Evolutionary conservation across 768 basidiomycete species (phyloP).

Genomic region (Hericium erinaceus): DNA sequence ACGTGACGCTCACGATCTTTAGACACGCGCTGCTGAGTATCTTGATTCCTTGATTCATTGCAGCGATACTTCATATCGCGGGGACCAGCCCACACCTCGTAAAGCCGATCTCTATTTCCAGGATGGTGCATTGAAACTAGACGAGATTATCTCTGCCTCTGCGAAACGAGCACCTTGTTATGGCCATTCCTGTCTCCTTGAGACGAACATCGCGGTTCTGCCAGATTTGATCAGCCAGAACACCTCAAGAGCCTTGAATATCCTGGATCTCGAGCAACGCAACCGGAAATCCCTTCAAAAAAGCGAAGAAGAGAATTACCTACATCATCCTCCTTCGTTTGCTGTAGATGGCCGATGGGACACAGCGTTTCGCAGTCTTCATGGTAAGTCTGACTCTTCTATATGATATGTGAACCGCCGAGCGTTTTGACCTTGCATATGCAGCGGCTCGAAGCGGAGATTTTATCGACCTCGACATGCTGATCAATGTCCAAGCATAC

Average conservation of each 20-base stretch:
- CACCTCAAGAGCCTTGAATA: slow-evolving; percentile 23
- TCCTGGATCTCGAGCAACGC: slow-evolving; percentile 33
- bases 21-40: slow-evolving; percentile 38
- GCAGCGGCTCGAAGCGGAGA: slow-evolving; percentile 26
- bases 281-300: slow-evolving; percentile 27
- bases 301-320: slow-evolving; percentile 27
- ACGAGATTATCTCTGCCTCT: not conserved
- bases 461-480: slow-evolving; percentile 27
- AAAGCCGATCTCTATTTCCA: no score
- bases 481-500: slow-evolving; percentile 19
- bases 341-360: slow-evolving; percentile 45
- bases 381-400: slow-evolving; percentile 26
- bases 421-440: slow-evolving; percentile 10
- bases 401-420: not conserved
- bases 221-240: slow-evolving; percentile 21
- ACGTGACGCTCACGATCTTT: not conserved
- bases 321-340: slow-evolving; percentile 36
- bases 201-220: slow-evolving; percentile 41
- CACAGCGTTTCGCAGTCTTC: slow-evolving; percentile 42
- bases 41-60: slow-evolving; percentile 16
- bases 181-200: slow-evolving; percentile 37
- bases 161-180: slow-evolving; percentile 31
- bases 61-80: slow-evolving; percentile 2
- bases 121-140: no score
- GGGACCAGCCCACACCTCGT: not conserved